A percentile compares a stretch with the other conserved stretches of the same genome.
phyloP scores from a whole-genome alignment of 805 yeast species.

The Hanseniaspora thailandica region DNA sequence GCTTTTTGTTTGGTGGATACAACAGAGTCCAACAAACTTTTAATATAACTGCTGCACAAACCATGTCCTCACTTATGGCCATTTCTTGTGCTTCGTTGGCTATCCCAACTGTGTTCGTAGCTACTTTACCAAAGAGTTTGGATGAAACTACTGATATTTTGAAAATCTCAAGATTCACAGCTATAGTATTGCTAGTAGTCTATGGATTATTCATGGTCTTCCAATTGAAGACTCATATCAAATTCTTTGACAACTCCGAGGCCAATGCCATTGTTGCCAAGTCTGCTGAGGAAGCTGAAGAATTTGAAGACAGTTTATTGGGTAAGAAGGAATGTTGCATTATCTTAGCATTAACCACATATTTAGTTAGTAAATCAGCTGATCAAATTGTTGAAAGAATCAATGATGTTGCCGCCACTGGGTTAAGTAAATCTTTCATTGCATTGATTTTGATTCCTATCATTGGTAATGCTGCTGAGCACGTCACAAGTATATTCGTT shows the following conservation, averaged over 20 bases:
- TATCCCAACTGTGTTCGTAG: constrained; percentile 93
- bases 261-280: constrained; percentile 22
- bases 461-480: constrained; percentile 98
- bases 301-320: constrained; percentile 25
- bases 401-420: constrained; percentile 74
- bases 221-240: constrained; percentile 79
- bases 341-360: constrained; percentile 50
- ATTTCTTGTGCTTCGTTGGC: constrained; percentile 78
- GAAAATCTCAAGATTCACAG: constrained; percentile 71
- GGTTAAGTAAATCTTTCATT: constrained; percentile 86
- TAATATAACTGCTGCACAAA: constrained; percentile 94
- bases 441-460: constrained; percentile 90
- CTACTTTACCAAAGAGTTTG: constrained; percentile 46
- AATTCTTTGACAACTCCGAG: constrained; percentile 51
- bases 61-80: constrained; percentile 90
- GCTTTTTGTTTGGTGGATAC: constrained; percentile 86
- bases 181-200: constrained; percentile 62
- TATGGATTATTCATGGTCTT: constrained; percentile 71
- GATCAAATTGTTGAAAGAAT: constrained; percentile 89
- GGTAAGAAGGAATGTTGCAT: constrained; percentile 43
- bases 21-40: constrained; percentile 76
- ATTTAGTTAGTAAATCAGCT: constrained; percentile 79
- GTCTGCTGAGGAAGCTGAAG: constrained; percentile 1
- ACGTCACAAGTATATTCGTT: constrained; percentile 89
- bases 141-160: constrained; percentile 40